Base-by-base conservation (phyloP, 306 rosid species). In the Echinosophora koreensis region DNA sequence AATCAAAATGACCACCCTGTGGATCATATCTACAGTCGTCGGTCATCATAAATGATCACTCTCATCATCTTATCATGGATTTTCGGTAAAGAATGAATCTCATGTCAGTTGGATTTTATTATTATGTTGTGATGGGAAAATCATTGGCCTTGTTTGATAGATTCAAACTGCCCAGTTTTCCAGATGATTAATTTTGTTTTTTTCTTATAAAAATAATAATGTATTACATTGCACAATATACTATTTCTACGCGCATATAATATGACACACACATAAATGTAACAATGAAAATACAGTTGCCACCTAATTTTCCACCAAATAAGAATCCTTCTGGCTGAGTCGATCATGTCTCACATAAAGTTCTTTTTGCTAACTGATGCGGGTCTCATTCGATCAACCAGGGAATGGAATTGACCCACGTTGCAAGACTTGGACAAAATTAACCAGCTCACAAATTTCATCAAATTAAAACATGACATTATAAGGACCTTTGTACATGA, bases 331-430 rank as follows among this genome's bases (percentile, higher is more conserved):
- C 66, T 75, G 80, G 79, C 83, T 71, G 47, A 68, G 77, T 78
- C 93, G 83, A 85, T 89, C 85, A 87, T 89, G 86, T 83, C 86
- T 75, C 66, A 30, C 49, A 70, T 72, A 89, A 77, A 89, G 86
- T 74, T 68, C 39, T 44, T 50, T 71, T 58, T 79, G 56, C 66
- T 51, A 62, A 72, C 61, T 37, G 54, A 80, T 76, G 59, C 68
- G 60, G 71, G 54, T 73, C 64, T 73, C 56, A 77, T 77, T 62
- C 66, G 42, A 77, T 61, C 46, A 32, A 15, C 63, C 59, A 69
- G 69, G 16, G 17, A 66, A 76, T 7, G 55, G 58, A 69, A 77
- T n/a, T n/a, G n/a, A n/a, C n/a, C n/a, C n/a, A n/a, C n/a, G n/a
- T n/a, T n/a, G n/a, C n/a, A n/a, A n/a, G n/a, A n/a, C n/a, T n/a